Percentiles rank a stretch among this genome's conserved stretches.
phyloP scores from a whole-genome alignment of 1,284 basidiomycete species.

The Ganoderma leucocontextum region DNA sequence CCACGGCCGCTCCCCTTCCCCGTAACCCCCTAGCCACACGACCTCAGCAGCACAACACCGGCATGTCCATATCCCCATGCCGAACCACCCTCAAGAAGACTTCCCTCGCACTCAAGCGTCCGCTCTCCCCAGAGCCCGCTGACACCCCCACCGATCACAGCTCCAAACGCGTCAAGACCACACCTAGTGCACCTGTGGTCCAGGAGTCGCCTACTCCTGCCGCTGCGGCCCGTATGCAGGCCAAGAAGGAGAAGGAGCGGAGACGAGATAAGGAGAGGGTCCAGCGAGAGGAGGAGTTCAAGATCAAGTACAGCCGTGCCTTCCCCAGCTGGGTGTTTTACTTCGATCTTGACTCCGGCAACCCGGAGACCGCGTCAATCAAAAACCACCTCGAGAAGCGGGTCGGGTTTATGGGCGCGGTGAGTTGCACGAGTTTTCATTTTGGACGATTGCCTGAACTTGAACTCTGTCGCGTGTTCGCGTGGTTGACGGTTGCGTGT shows the following conservation, averaged over 20 bases:
- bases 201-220: slow-evolving; percentile 32
- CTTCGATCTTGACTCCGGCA: slow-evolving; percentile 77
- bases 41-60: slow-evolving; percentile 34
- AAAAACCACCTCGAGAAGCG: slow-evolving; percentile 58
- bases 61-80: slow-evolving; percentile 32
- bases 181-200: slow-evolving; percentile 26
- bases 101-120: slow-evolving; percentile 55
- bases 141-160: slow-evolving; percentile 43
- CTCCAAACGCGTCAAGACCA: slow-evolving; percentile 45
- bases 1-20: slow-evolving; percentile 34
- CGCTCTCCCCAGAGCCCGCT: slow-evolving; percentile 67
- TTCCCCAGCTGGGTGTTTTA: slow-evolving; percentile 90
- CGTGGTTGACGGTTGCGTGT: not conserved
- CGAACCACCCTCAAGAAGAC: slow-evolving; percentile 31
- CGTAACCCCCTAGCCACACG: slow-evolving; percentile 39
- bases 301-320: slow-evolving; percentile 82
- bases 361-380: slow-evolving; percentile 54
- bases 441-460: slow-evolving; percentile 10
- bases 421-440: slow-evolving; percentile 53
- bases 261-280: slow-evolving; percentile 47
- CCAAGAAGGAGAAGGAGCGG: slow-evolving; percentile 50
- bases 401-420: slow-evolving; percentile 78
- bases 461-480: slow-evolving; percentile 3
- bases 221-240: slow-evolving; percentile 37
- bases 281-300: slow-evolving; percentile 74